These are phyloP conservation scores for Striga hermonthica DNA, from an alignment of 305 asterid species.

Conservation along the genomic window DNA sequence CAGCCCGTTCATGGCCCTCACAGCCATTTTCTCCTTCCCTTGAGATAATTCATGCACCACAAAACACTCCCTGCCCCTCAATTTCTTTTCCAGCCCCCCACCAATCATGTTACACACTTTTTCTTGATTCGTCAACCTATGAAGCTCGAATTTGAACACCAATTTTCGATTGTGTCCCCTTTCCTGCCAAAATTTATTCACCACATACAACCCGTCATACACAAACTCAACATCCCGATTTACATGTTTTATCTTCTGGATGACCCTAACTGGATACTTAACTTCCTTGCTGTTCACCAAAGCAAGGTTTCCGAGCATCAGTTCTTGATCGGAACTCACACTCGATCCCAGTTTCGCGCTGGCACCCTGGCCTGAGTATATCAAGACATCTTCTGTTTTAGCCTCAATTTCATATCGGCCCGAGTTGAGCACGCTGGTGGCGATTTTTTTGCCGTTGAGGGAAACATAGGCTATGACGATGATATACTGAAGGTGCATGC, in stretches of 20 bases:
- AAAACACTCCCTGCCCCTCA: constrained; percentile 36
- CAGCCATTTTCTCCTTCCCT: constrained; percentile 42
- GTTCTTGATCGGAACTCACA: constrained; percentile 65
- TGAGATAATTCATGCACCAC: constrained; percentile 38
- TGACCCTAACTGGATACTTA: constrained; percentile 68
- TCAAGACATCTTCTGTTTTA: constrained; percentile 49
- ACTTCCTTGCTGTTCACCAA: constrained; percentile 75
- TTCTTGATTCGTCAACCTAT: constrained; percentile 51
- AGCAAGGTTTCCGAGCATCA: constrained; percentile 90
- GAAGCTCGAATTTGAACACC: constrained; percentile 56
- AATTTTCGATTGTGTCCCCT: constrained; percentile 41
- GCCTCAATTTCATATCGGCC: constrained; percentile 76
- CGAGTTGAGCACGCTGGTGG: constrained; percentile 72
- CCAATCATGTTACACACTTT: constrained; percentile 20
- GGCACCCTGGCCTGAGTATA: constrained; percentile 53
- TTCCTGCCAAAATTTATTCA: constrained; percentile 44
- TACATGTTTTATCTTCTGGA: constrained; percentile 41
- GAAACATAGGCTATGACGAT: constrained; percentile 70
- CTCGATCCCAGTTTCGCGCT: constrained; percentile 46
- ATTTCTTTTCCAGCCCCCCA: constrained; percentile 28
- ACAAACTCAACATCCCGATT: constrained; percentile 39
- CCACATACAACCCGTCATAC: constrained; percentile 60
- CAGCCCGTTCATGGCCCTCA: constrained; percentile 56
- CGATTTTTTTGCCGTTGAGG: constrained; percentile 58
- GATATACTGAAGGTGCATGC: constrained; percentile 69